Conservation (phyloP, 306 rosid genomes). For the Castanea mollissima region DNA sequence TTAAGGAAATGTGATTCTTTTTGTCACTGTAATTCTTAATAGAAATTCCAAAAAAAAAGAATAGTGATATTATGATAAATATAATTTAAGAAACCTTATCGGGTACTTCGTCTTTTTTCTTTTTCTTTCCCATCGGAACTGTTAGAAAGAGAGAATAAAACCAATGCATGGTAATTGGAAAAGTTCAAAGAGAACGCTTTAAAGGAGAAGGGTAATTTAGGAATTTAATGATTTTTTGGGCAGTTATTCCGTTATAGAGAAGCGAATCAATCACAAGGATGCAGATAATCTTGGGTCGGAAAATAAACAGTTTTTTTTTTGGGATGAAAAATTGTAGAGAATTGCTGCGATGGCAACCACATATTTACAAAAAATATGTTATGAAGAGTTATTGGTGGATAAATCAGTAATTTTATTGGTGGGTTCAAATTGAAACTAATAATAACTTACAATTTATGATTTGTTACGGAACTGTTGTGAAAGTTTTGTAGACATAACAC, state of each 20-base stretch:
- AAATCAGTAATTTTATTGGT: too few relatives aligned
- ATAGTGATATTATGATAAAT: background rate
- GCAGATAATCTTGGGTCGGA: background rate
- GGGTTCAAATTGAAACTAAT: too few relatives aligned
- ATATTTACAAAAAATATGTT: too few relatives aligned
- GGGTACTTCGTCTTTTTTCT: constrained; percentile 26
- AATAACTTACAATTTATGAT: too few relatives aligned
- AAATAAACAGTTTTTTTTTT: background rate
- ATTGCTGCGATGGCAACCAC: too few relatives aligned
- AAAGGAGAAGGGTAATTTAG: background rate
- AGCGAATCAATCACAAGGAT: background rate
- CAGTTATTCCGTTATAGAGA: background rate
- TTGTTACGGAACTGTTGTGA: too few relatives aligned
- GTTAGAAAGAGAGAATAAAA: background rate
- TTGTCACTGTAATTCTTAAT: background rate
- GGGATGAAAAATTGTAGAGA: too few relatives aligned
- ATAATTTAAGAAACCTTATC: constrained; percentile 22
- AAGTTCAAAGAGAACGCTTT: background rate
- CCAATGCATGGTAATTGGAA: background rate
- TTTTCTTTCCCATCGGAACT: constrained; percentile 51
- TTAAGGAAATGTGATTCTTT: background rate
- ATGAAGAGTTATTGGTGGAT: too few relatives aligned
- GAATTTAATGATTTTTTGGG: background rate
- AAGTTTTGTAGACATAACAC: too few relatives aligned
- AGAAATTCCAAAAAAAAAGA: background rate